A percentile compares a stretch with the other conserved stretches of the same genome.
phyloP scores from a whole-genome alignment of 2,329 filamentous ascomycete species.

The Stagonosporopsis tanaceti region DNA sequence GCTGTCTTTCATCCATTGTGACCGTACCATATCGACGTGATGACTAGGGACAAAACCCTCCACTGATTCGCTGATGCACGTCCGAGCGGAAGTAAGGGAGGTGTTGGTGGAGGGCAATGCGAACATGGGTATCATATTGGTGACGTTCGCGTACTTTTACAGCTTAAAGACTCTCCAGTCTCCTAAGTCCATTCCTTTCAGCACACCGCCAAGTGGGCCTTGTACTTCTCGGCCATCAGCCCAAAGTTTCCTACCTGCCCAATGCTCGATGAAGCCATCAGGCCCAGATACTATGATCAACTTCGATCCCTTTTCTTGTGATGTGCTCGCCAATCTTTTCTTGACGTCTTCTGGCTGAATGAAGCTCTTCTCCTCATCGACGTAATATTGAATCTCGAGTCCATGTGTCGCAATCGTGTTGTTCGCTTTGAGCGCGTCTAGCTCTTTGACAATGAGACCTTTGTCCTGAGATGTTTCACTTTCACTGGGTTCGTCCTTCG shows the following conservation, averaged over 20 bases:
- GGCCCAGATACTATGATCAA: slow-evolving; percentile 89
- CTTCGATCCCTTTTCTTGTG: slow-evolving; percentile 59
- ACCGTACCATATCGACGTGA: background rate
- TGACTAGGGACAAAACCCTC: background rate
- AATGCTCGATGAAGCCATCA: slow-evolving; percentile 83
- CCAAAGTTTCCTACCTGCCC: slow-evolving; percentile 84
- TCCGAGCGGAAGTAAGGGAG: slow-evolving; percentile 1
- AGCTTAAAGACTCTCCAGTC: slow-evolving; percentile 68
- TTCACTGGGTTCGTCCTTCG: slow-evolving; percentile 9
- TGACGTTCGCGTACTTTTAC: slow-evolving; percentile 41
- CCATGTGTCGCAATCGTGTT: slow-evolving; percentile 25
- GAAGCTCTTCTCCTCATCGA: slow-evolving; percentile 79
- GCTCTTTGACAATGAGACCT: slow-evolving; percentile 66
- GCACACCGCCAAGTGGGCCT: slow-evolving; percentile 74
- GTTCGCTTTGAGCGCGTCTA: slow-evolving; percentile 66
- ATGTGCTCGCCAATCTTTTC: slow-evolving; percentile 29
- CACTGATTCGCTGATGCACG: background rate
- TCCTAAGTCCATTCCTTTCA: slow-evolving; percentile 66
- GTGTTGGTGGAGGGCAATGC: background rate
- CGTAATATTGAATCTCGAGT: slow-evolving; percentile 72
- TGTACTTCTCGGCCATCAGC: slow-evolving; percentile 75
- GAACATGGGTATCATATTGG: slow-evolving; percentile 18
- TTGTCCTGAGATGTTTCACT: slow-evolving; percentile 24
- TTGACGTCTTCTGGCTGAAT: slow-evolving; percentile 60
- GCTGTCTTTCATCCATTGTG: background rate